A percentile compares a stretch with the other conserved stretches of the same genome.
These are phyloP conservation scores for Heritiera fomes DNA, from an alignment of 345 rosid genomes.

Conservation along the genomic window DNA sequence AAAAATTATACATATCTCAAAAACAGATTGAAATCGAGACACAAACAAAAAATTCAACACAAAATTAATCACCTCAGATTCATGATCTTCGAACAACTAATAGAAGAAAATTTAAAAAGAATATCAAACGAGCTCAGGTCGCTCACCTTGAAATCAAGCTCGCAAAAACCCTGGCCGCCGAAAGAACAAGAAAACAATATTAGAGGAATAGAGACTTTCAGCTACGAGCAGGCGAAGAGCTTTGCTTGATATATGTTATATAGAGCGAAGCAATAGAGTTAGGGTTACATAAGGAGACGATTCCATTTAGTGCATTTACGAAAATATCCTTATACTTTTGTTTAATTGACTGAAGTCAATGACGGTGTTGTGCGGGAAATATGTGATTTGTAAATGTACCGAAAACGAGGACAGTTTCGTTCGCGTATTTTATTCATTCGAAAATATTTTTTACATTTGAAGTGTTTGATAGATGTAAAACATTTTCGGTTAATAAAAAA, in stretches of 20 bases:
- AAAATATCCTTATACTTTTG: neutral
- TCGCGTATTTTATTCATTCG: too few species aligned
- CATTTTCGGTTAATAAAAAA: too few species aligned
- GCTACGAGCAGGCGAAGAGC: neutral
- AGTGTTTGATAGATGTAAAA: too few species aligned
- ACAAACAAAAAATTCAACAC: neutral
- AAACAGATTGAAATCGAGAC: neutral
- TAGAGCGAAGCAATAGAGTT: neutral
- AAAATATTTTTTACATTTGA: too few species aligned
- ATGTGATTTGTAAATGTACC: neutral
- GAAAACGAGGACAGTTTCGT: too few species aligned
- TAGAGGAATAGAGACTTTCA: neutral
- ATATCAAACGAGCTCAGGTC: neutral
- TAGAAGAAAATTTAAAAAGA: neutral
- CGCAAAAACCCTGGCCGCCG: neutral
- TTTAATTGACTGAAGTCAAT: neutral
- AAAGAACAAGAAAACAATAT: neutral
- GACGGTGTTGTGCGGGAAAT: neutral
- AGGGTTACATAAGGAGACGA: neutral
- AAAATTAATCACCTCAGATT: neutral
- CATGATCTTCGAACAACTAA: neutral
- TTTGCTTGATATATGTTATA: neutral
- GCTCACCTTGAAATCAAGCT: neutral
- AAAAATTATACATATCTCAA: neutral
- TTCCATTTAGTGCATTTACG: neutral